phyloP scores from a whole-genome alignment of 805 yeast species.

The Crinitomyces ghanaensis region DNA sequence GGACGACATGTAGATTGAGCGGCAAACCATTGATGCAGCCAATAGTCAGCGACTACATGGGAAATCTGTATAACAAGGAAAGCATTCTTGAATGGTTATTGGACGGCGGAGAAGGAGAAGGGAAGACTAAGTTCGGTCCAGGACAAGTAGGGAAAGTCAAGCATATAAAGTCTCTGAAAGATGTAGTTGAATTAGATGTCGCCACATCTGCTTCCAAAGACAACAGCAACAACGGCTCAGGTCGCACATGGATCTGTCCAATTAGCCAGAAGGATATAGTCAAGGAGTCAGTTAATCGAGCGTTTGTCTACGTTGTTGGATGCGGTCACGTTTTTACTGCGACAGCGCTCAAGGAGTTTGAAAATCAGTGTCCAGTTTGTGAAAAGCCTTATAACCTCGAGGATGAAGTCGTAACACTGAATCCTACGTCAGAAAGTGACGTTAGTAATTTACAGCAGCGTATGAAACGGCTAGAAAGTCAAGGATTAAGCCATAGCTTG shows the following conservation, averaged over 20 bases:
- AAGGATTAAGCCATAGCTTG: conserved; percentile 14
- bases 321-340: conserved; percentile 21
- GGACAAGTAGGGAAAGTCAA: conserved; percentile 6
- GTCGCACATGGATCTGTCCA: conserved; percentile 25
- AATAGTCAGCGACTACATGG: conserved; percentile 54
- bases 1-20: conserved; percentile 38
- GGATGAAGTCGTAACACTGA: conserved; percentile 15
- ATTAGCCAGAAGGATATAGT: conserved; percentile 26
- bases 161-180: conserved; percentile 32
- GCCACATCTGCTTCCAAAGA: no score
- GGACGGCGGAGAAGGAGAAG: no score
- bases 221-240: conserved; percentile 14
- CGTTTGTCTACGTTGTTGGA: conserved; percentile 33
- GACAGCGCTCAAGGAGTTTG: conserved; percentile 10
- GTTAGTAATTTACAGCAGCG: conserved; percentile 11
- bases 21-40: conserved; percentile 35
- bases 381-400: conserved; percentile 6
- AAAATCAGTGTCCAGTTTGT: conserved; percentile 5
- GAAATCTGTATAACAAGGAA: conserved; percentile 52
- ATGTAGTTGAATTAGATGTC: conserved; percentile 33
- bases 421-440: conserved; percentile 13
- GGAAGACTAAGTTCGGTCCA: conserved; percentile 20
- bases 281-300: conserved; percentile 18
- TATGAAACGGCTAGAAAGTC: conserved; percentile 7
- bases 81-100: conserved; percentile 44